Evolutionary conservation across 441 rosid genomes (phyloP).

Genomic region (Viola pubescens): DNA sequence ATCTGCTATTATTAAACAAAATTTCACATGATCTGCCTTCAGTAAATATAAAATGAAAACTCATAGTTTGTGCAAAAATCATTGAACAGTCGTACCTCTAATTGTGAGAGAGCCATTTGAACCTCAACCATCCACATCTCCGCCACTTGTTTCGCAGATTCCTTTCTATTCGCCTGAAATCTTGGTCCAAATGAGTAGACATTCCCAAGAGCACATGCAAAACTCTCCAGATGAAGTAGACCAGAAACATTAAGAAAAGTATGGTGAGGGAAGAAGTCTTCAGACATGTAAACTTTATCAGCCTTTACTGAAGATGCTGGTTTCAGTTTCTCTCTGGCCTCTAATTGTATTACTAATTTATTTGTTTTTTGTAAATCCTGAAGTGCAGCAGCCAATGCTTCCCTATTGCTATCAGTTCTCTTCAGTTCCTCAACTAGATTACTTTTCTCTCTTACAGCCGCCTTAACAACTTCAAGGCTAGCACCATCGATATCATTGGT

Average conservation of each 20-base stretch:
- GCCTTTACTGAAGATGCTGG: conserved; percentile 23
- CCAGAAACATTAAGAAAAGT: conserved; percentile 66
- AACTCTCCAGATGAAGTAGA: conserved; percentile 78
- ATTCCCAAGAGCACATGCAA: conserved; percentile 78
- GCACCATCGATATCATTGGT: conserved; percentile 31
- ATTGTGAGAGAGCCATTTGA: conserved; percentile 71
- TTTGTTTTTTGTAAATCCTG: conserved; percentile 61
- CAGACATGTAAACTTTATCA: conserved; percentile 26
- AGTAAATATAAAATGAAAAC: too few species aligned
- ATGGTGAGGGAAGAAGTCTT: conserved; percentile 52
- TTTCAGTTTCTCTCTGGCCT: conserved; percentile 42
- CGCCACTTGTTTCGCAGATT: conserved; percentile 41
- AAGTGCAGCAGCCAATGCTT: conserved; percentile 56
- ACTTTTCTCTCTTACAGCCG: conserved; percentile 54
- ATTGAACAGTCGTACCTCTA: conserved; percentile 44
- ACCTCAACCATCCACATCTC: conserved; percentile 83
- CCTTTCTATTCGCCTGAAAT: conserved; percentile 49
- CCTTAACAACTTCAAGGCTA: conserved; percentile 48
- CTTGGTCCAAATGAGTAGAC: conserved; percentile 85
- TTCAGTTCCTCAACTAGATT: conserved; percentile 52
- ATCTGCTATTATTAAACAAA: too few species aligned
- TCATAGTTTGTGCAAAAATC: neutral
- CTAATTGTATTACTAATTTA: conserved; percentile 58
- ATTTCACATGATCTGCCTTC: too few species aligned
- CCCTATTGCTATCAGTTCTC: conserved; percentile 72